Evolutionary conservation across 2,329 filamentous ascomycete genomes (phyloP).

Genomic region (Delphinella strobiligena): DNA sequence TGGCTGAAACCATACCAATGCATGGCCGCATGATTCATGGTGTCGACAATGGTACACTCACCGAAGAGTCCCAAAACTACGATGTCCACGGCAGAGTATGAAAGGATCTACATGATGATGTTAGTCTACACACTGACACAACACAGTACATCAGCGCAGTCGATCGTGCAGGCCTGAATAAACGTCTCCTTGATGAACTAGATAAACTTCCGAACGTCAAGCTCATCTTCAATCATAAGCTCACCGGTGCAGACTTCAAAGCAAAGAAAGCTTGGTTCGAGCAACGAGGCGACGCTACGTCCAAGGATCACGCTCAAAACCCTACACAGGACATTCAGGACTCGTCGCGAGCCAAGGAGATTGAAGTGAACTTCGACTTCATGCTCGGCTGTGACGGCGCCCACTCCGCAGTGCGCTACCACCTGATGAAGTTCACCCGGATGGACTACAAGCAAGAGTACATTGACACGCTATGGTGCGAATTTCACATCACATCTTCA

Average conservation of each 20-base stretch:
- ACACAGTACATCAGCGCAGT: constrained; percentile 68
- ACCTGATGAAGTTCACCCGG: constrained; percentile 87
- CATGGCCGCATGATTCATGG: constrained; percentile 93
- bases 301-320: constrained; percentile 14
- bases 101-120: background rate
- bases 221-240: constrained; percentile 85
- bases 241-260: constrained; percentile 79
- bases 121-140: constrained; percentile 2
- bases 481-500: constrained; percentile 59
- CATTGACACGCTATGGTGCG: constrained; percentile 94
- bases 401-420: constrained; percentile 80
- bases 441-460: constrained; percentile 92
- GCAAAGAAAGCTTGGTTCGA: constrained; percentile 82
- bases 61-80: constrained; percentile 74
- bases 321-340: constrained; percentile 9
- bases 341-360: constrained; percentile 38
- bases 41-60: constrained; percentile 51
- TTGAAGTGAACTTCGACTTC: constrained; percentile 79
- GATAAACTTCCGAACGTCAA: constrained; percentile 79
- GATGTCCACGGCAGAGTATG: constrained; percentile 75
- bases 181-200: constrained; percentile 68
- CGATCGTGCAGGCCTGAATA: constrained; percentile 75
- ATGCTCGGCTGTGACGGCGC: constrained; percentile 93
- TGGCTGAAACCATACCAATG: constrained; percentile 80
- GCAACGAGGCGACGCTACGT: constrained; percentile 21